phyloP scores from a whole-genome alignment of 371 early-diverging fungal species.

The Rhizopus sp. region DNA sequence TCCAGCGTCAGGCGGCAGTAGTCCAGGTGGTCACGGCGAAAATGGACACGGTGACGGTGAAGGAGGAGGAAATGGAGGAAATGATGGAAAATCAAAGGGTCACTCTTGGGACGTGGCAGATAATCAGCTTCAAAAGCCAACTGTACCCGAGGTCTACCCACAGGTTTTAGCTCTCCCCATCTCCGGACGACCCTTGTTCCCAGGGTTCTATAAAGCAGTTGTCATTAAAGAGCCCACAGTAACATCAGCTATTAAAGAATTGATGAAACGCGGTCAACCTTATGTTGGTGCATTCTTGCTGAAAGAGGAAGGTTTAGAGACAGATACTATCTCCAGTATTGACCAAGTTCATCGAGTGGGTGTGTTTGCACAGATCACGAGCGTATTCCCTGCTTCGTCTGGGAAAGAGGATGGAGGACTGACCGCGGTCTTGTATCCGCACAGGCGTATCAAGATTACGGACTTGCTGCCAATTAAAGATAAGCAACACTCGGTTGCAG shows the following conservation, averaged over 20 bases:
- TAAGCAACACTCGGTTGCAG: slow-evolving; percentile 7
- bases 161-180: slow-evolving; percentile 93
- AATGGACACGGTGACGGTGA: slow-evolving; percentile 26
- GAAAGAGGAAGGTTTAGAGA: slow-evolving; percentile 84
- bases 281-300: slow-evolving; percentile 94
- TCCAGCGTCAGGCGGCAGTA: slow-evolving; percentile 19
- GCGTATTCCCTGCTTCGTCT: slow-evolving; percentile 87
- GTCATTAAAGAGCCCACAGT: slow-evolving; percentile 93
- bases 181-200: slow-evolving; percentile 92
- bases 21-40: slow-evolving; percentile 27
- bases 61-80: slow-evolving; percentile 22
- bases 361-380: slow-evolving; percentile 96
- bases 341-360: slow-evolving; percentile 88
- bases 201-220: slow-evolving; percentile 96
- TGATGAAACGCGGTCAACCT: slow-evolving; percentile 90
- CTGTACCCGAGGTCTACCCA: slow-evolving; percentile 86
- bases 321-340: slow-evolving; percentile 76
- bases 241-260: slow-evolving; percentile 86
- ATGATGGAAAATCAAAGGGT: slow-evolving; percentile 20
- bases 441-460: slow-evolving; percentile 84
- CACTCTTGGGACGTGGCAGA: slow-evolving; percentile 48
- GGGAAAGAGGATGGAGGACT: slow-evolving; percentile 77
- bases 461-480: slow-evolving; percentile 58
- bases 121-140: slow-evolving; percentile 68
- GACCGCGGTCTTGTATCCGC: slow-evolving; percentile 94